These are phyloP conservation scores for Mortierella polycephala DNA, from an alignment of 371 early-diverging fungal genomes.

Conservation along the genomic window DNA sequence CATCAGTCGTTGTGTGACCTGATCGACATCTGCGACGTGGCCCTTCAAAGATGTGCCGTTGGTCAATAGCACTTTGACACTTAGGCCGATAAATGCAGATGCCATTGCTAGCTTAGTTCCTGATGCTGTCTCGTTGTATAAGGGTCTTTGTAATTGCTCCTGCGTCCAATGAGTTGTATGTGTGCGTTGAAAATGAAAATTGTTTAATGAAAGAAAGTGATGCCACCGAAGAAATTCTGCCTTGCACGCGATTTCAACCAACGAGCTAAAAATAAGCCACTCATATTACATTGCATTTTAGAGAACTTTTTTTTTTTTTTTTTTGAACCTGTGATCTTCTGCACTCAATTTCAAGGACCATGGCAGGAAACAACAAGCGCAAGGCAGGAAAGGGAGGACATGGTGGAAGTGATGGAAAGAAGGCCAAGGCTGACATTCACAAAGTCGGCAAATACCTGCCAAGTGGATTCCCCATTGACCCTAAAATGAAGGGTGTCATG, in stretches of 20 bases:
- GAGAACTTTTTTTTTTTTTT: constrained; percentile 3
- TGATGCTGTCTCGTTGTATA: neutral
- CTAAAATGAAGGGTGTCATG: constrained; percentile 73
- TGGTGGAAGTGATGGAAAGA: constrained; percentile 56
- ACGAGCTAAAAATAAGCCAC: too few species aligned
- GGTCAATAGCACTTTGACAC: constrained; percentile 59
- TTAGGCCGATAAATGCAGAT: constrained; percentile 66
- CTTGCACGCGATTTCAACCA: too few species aligned
- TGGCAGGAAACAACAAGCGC: constrained; percentile 45
- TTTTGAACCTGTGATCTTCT: neutral
- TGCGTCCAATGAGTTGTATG: too few species aligned
- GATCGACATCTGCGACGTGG: constrained; percentile 63
- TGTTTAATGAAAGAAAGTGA: too few species aligned
- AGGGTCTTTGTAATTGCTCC: neutral
- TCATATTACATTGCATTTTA: too few species aligned
- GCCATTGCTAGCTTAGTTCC: constrained; percentile 55
- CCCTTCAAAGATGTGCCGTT: constrained; percentile 63
- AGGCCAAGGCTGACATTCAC: constrained; percentile 47
- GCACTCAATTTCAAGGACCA: neutral
- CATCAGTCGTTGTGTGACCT: constrained; percentile 61
- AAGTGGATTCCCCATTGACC: constrained; percentile 61
- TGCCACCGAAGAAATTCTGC: too few species aligned
- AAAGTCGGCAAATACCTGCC: constrained; percentile 49
- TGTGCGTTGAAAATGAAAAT: too few species aligned
- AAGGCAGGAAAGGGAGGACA: constrained; percentile 30